These are phyloP conservation scores for Castanea sativa DNA, from an alignment of 306 rosid genomes.

Conservation along the genomic window DNA sequence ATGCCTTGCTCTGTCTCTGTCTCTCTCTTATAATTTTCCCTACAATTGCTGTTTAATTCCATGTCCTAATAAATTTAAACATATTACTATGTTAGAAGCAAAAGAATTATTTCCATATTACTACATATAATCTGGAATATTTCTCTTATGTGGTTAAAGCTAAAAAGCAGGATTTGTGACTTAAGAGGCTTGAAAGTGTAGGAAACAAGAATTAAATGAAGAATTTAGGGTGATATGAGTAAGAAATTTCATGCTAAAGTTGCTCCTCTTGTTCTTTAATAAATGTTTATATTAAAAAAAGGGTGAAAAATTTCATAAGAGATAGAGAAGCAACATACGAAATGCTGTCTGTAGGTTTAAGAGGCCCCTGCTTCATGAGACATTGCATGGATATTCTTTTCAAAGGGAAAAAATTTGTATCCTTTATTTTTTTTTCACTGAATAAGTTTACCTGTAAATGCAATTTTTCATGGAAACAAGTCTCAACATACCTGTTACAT, in stretches of 20 bases:
- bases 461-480: neutral
- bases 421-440: neutral
- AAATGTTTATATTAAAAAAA: neutral
- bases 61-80: neutral
- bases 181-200: neutral
- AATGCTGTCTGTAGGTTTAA: neutral
- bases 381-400: neutral
- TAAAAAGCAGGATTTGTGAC: neutral
- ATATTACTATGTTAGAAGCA: neutral
- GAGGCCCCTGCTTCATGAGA: neutral
- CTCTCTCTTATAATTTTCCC: neutral
- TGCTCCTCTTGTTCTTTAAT: neutral
- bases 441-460: neutral
- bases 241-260: neutral
- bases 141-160: neutral
- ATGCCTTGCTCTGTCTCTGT: neutral
- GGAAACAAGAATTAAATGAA: neutral
- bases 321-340: neutral
- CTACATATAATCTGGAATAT: too few species aligned
- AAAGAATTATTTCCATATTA: neutral
- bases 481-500: neutral
- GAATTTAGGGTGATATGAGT: neutral
- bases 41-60: constrained; percentile 16
- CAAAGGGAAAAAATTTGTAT: neutral
- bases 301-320: too few species aligned